These are phyloP conservation scores for Elsinoe fawcettii DNA, from an alignment of 2,329 filamentous ascomycete species.

Conservation along the genomic window DNA sequence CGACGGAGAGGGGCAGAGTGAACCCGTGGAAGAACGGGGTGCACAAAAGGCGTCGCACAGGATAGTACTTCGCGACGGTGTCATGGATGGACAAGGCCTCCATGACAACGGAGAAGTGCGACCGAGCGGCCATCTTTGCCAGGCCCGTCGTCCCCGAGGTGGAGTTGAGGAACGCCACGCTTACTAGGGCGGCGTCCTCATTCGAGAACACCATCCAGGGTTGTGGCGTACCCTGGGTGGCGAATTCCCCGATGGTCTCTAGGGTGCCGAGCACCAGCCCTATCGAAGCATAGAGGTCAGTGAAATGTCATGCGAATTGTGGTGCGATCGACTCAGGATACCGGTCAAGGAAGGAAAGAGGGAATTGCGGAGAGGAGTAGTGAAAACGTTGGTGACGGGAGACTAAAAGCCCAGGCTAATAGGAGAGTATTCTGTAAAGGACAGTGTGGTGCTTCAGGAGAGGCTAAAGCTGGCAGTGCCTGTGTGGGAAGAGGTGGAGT, in stretches of 20 bases:
- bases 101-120: slow-evolving; percentile 31
- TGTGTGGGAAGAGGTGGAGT: no score
- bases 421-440: no score
- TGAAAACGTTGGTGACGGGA: no score
- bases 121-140: slow-evolving; percentile 35
- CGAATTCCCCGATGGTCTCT: slow-evolving; percentile 10
- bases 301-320: no score
- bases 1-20: slow-evolving; percentile 39
- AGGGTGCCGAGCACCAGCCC: background rate
- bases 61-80: slow-evolving; percentile 25
- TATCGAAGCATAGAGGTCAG: slow-evolving; percentile 16
- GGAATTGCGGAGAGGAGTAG: no score
- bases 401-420: no score
- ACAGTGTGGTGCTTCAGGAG: no score
- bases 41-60: slow-evolving; percentile 40
- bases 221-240: background rate
- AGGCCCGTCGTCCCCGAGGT: slow-evolving; percentile 34
- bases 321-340: no score
- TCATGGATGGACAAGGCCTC: slow-evolving; percentile 29
- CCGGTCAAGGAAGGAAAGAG: no score
- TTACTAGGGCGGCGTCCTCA: slow-evolving; percentile 21
- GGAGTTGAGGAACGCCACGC: slow-evolving; percentile 26
- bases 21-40: slow-evolving; percentile 50
- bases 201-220: slow-evolving; percentile 14
- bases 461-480: no score